Evolutionary conservation across 345 rosid genomes (phyloP).

Genomic region (Clarkia xantiana): DNA sequence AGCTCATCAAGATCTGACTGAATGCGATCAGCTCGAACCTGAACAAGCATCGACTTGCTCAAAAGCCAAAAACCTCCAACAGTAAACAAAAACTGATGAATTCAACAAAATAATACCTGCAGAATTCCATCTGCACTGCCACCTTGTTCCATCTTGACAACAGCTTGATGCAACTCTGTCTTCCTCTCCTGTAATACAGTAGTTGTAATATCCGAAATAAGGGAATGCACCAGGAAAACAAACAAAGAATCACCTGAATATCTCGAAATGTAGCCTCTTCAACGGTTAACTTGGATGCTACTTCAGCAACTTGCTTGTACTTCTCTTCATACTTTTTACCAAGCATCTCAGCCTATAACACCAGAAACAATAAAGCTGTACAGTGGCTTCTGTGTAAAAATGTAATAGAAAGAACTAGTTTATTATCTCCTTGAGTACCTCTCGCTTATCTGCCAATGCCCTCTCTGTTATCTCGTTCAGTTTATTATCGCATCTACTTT

Average conservation of each 20-base stretch:
- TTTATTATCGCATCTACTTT: constrained; percentile 92
- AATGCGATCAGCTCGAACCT: constrained; percentile 96
- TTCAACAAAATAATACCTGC: constrained; percentile 34
- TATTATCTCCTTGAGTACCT: constrained; percentile 33
- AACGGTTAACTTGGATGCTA: constrained; percentile 84
- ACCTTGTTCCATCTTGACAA: constrained; percentile 77
- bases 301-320: constrained; percentile 91
- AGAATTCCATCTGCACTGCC: constrained; percentile 96
- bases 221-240: background rate
- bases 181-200: constrained; percentile 51
- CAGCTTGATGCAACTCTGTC: constrained; percentile 74
- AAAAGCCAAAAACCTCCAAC: background rate
- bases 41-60: constrained; percentile 8
- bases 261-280: constrained; percentile 94
- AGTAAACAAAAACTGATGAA: background rate
- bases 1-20: constrained; percentile 94
- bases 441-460: constrained; percentile 82
- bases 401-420: constrained; percentile 5
- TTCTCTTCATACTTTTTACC: constrained; percentile 94
- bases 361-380: constrained; percentile 13
- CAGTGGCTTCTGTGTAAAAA: constrained; percentile 5
- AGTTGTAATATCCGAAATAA: background rate
- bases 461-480: constrained; percentile 91
- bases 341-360: constrained; percentile 63
- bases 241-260: constrained; percentile 42